Base-by-base conservation (phyloP, 2,329 filamentous ascomycete species). In the Tolypocladium cylindrosporum region DNA sequence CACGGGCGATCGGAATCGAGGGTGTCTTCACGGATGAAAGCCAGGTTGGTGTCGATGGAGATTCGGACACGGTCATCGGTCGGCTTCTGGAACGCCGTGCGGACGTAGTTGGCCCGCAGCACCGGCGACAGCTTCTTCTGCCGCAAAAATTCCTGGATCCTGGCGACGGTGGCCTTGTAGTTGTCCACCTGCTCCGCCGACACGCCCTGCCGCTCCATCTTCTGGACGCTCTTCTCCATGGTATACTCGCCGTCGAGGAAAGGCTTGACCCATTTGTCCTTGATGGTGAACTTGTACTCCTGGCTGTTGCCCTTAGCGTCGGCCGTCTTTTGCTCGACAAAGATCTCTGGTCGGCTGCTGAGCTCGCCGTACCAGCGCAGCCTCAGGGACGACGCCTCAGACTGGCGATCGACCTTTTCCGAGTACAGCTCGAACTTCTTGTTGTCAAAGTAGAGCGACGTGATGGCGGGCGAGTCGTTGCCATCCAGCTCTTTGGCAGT, bases 61-160 rank as follows among this genome's bases (percentile, higher is more conserved):
- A 99, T 90, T 57, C 94, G 86, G 53, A 99, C 87, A 24, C 90
- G 88, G 71, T 95, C 86, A 69, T 99, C 92, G 16, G 90, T 85
- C 7, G 94, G 94, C 64, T 96, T 96, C 73, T 99, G 94, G 77
- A 97, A 99, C 1, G 94, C 94, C 1, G 91, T 96, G 61, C 94
- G 89, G 43, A 87, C 89, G 71, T 97, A 97, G 74, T 96, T 96
- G 61, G 94, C 94, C 55, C 94, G 86, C 56, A 99, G 73, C 39
- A 96, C 82, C 6, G 94, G 94, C 69, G 93, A 85, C 19, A 99
- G 78, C 57, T 89, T 82, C 67, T 90, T 84, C 54, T 89, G 81
- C 67, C 84, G 83, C 69, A 97, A 85, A 66, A 96, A 93, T 1
- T 79, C 77, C 70, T 96, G 91, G 45, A 97, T 89, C 60, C 87